Base-by-base conservation (phyloP, 2,329 filamentous ascomycete genomes). In the Botrytis cinerea region DNA sequence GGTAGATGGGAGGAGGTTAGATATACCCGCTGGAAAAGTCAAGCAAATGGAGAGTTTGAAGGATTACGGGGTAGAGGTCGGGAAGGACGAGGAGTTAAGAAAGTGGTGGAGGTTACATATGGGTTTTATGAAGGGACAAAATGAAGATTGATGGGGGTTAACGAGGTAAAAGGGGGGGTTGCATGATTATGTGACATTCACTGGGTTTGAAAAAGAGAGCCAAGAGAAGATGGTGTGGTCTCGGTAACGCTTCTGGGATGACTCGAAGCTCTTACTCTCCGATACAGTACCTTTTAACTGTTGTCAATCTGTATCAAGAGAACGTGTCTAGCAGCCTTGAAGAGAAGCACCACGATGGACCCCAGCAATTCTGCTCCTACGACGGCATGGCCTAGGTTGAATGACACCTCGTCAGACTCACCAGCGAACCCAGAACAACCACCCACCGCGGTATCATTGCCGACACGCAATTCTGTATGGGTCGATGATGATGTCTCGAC, bases 21-120 rank as follows among this genome's bases (percentile, higher is more conserved):
- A 73, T 46, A 60, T 79, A 18, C 70, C 70, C 4, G 51, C 67
- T 18, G 79, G 79, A 16, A 71, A 59, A 38, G 75, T 79, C 3
- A 63, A 68, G 32, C 78, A 80, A 64, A 69, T 79, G 57, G 75
- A 72, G 8, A 75, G 74, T 45, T 72, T 79, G 51, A 79, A 78
- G 63, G 77, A 79, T 4, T 71, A 78, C 45, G 77, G 73, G 10
- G 73, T 71, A 20, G 75, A 77, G 32, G 63, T 80, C 28, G 74
- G 74, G 18, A 64, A 68, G 32, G 75, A 78, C 72, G 38, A 73
- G 38, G 73, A 72, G 25, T 62, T 80, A 9, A 77, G 75, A 64
- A 64, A 72, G 32, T 79, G 78, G 78, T 80, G 79, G 79, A 77
- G 78, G 61, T 62, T 78, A 1, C 71, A 74, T 40, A 80, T 80